Percentiles rank a stretch among this genome's conserved stretches.
Evolutionary conservation across 176 grass and related monocot genomes (phyloP).

Genomic region (Pontederia paniculata): DNA sequence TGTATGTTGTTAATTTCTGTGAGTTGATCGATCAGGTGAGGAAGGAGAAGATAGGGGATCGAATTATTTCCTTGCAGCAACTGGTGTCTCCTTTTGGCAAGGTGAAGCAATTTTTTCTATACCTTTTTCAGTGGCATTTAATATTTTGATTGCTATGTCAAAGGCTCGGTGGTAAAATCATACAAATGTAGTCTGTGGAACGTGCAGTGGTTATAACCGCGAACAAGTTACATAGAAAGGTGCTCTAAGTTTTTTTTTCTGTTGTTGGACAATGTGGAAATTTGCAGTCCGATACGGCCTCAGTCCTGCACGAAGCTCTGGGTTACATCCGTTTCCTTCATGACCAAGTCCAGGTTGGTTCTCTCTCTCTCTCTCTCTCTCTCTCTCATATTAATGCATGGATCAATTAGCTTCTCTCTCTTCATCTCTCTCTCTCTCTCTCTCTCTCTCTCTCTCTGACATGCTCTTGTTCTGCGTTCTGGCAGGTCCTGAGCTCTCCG

Average conservation of each 20-base stretch:
- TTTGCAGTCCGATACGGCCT: constrained; percentile 13
- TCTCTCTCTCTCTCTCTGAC: neutral
- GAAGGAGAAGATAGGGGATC: constrained; percentile 37
- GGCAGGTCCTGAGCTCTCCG: constrained; percentile 8
- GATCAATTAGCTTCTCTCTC: no score
- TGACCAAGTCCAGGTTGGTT: constrained; percentile 7
- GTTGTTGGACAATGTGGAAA: neutral
- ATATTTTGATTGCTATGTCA: no score
- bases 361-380: neutral
- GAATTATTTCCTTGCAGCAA: constrained; percentile 32
- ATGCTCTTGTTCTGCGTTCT: neutral
- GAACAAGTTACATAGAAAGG: neutral
- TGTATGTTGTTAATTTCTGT: constrained; percentile 11
- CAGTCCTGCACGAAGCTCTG: constrained; percentile 7
- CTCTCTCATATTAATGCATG: constrained; percentile 12
- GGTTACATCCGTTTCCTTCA: constrained; percentile 12
- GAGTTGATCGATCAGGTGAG: constrained; percentile 15
- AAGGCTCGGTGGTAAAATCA: no score
- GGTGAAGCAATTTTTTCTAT: constrained; percentile 7
- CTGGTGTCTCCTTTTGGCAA: constrained; percentile 41
- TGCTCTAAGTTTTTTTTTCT: neutral
- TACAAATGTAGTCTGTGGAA: neutral
- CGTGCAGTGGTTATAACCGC: neutral
- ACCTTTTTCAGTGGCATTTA: neutral
- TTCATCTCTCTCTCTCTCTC: no score